phyloP scores from a whole-genome alignment of 176 grass and related monocot genomes.

The Saccharum officinarum region DNA sequence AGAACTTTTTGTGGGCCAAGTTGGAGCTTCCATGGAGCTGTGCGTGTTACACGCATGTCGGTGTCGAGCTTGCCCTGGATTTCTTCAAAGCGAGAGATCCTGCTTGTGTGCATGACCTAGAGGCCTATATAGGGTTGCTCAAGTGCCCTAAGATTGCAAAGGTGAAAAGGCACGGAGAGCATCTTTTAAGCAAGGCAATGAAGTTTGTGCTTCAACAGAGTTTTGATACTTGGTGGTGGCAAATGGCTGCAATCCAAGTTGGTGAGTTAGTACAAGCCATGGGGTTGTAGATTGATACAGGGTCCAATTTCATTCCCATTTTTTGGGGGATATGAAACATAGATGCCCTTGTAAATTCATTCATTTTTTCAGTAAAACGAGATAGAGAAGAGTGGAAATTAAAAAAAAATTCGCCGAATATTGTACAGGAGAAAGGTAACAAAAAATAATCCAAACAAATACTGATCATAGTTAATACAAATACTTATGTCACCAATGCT shows the following conservation, averaged over 20 bases:
- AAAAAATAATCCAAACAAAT: background rate
- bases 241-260: conserved; percentile 55
- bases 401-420: background rate
- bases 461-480: background rate
- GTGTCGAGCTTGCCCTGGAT: conserved; percentile 64
- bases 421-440: background rate
- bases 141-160: conserved; percentile 56
- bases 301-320: conserved; percentile 32
- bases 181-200: conserved; percentile 39
- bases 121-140: conserved; percentile 60
- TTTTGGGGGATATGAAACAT: conserved; percentile 43
- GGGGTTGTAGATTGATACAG: conserved; percentile 37
- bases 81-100: conserved; percentile 72
- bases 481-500: background rate
- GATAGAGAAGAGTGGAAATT: background rate
- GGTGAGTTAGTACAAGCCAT: conserved; percentile 56
- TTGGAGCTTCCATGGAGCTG: conserved; percentile 63
- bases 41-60: conserved; percentile 71
- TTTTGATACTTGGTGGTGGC: conserved; percentile 56
- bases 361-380: conserved; percentile 17
- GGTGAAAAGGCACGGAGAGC: conserved; percentile 40
- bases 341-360: conserved; percentile 25
- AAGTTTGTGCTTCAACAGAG: conserved; percentile 43
- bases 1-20: conserved; percentile 41
- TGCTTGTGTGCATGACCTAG: conserved; percentile 77